These are phyloP conservation scores for Jacaranda mimosifolia DNA, from an alignment of 257 asterid genomes.

Conservation along the genomic window DNA sequence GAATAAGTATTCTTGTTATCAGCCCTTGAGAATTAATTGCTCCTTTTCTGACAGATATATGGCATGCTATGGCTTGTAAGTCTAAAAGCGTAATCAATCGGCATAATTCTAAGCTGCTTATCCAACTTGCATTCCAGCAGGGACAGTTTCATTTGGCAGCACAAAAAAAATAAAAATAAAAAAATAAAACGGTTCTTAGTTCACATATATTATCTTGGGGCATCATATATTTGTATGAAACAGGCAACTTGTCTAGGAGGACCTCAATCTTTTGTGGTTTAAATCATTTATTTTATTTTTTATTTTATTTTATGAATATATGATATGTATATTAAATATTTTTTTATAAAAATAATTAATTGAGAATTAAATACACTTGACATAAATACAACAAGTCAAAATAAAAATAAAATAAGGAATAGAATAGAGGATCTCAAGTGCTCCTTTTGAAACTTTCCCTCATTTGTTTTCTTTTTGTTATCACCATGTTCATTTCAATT, in stretches of 20 bases:
- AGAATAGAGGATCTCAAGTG: not conserved
- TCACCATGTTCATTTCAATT: not conserved
- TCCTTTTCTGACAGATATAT: not conserved
- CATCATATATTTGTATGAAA: not conserved
- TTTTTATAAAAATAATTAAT: too few species aligned
- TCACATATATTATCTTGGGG: slow-evolving; percentile 20
- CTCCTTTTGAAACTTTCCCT: not conserved
- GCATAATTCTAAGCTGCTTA: not conserved
- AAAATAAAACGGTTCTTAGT: not conserved
- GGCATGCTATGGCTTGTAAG: not conserved
- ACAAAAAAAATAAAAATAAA: not conserved
- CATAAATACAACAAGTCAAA: too few species aligned
- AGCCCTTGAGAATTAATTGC: slow-evolving; percentile 22
- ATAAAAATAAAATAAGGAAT: too few species aligned
- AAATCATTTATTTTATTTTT: too few species aligned
- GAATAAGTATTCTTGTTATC: not conserved
- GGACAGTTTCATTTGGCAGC: slow-evolving; percentile 12
- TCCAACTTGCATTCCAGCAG: slow-evolving; percentile 14
- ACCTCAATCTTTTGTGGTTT: too few species aligned
- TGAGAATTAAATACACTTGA: too few species aligned
- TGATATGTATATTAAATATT: too few species aligned
- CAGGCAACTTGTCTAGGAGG: not conserved
- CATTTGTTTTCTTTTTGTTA: not conserved
- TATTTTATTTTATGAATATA: too few species aligned
- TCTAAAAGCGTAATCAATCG: slow-evolving; percentile 26